phyloP scores from a whole-genome alignment of 106 monocot genomes.

The Ottelia alismoides region DNA sequence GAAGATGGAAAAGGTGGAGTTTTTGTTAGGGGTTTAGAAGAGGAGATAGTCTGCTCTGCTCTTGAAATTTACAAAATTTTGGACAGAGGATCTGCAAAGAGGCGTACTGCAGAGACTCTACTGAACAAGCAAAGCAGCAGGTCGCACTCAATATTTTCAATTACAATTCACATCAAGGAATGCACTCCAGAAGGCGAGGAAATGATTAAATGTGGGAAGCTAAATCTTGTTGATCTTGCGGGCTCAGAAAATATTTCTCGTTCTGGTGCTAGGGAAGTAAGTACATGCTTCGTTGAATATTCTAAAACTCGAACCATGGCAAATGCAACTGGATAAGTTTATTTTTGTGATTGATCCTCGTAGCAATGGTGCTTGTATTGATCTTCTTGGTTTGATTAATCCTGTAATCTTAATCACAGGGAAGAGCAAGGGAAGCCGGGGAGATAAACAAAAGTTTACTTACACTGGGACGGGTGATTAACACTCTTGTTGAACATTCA shows the following conservation, averaged over 20 bases:
- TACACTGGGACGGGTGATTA: slow-evolving; percentile 94
- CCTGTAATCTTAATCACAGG: no score
- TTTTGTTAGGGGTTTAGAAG: slow-evolving; percentile 77
- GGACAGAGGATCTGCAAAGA: slow-evolving; percentile 68
- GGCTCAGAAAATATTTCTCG: slow-evolving; percentile 77
- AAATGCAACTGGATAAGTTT: no score
- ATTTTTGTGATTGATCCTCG: no score
- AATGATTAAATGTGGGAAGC: slow-evolving; percentile 87
- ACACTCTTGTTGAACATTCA: slow-evolving; percentile 92
- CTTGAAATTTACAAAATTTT: slow-evolving; percentile 77
- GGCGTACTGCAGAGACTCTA: slow-evolving; percentile 74
- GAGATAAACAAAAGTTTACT: slow-evolving; percentile 96
- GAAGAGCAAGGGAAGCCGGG: slow-evolving; percentile 92
- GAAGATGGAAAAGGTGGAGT: slow-evolving; percentile 96
- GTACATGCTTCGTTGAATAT: no score
- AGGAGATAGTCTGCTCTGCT: slow-evolving; percentile 74
- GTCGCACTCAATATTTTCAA: slow-evolving; percentile 88
- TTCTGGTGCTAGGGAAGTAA: slow-evolving; percentile 84
- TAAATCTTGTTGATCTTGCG: slow-evolving; percentile 96
- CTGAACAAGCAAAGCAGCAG: slow-evolving; percentile 94
- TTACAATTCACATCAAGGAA: slow-evolving; percentile 83
- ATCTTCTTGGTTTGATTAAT: no score
- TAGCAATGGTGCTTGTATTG: no score
- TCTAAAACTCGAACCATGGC: no score
- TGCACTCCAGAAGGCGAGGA: slow-evolving; percentile 77